Conservation (phyloP, 2,329 filamentous ascomycete genomes). For the Herpotrichia juniperi region DNA sequence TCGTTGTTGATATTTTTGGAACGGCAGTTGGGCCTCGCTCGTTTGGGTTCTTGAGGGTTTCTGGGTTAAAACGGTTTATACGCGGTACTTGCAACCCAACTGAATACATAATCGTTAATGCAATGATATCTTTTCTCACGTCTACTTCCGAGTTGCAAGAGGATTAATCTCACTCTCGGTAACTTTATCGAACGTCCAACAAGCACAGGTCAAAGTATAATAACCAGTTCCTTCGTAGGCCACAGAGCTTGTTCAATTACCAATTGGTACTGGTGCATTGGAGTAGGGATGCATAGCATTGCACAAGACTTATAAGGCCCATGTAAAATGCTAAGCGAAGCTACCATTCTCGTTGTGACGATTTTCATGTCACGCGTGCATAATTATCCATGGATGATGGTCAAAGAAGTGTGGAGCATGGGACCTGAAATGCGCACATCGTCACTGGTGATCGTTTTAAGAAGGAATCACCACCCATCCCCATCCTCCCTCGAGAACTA, state of each 20-base stretch:
- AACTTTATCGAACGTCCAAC: too few relatives aligned
- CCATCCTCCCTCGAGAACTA: too few relatives aligned
- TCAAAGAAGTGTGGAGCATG: constrained; percentile 7
- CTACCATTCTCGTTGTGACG: constrained; percentile 1
- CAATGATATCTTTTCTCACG: background rate
- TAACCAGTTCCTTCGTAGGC: too few relatives aligned
- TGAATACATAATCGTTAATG: background rate
- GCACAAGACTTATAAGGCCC: background rate
- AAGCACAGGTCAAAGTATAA: too few relatives aligned
- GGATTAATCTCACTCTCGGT: too few relatives aligned
- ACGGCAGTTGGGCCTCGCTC: background rate
- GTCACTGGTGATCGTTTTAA: too few relatives aligned
- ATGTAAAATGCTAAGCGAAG: background rate
- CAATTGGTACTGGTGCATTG: background rate
- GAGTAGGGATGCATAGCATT: background rate
- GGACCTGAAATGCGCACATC: background rate
- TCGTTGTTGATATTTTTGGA: background rate
- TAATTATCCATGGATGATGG: background rate
- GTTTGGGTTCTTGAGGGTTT: background rate
- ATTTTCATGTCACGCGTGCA: constrained; percentile 26
- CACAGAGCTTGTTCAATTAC: too few relatives aligned
- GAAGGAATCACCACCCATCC: too few relatives aligned
- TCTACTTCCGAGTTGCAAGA: too few relatives aligned
- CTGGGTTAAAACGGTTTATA: too few relatives aligned
- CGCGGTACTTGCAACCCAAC: too few relatives aligned